Conservation (phyloP, 139 green algal species). For the Dunaliella primolecta region DNA sequence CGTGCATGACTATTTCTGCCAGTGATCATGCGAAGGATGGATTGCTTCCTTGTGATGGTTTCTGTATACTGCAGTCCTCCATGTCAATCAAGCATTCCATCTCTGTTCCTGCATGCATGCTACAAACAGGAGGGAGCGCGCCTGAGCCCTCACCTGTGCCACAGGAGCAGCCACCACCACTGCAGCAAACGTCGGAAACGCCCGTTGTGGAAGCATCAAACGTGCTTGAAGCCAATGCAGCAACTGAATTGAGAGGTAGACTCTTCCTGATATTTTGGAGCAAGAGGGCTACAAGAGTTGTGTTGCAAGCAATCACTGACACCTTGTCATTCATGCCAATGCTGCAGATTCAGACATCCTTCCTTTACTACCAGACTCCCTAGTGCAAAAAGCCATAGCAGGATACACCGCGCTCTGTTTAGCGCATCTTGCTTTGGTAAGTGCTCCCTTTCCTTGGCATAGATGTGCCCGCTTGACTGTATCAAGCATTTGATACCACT, state of each 20-base stretch:
- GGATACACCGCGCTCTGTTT: background rate
- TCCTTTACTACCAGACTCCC: background rate
- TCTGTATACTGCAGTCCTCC: background rate
- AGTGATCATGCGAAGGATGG: too few species aligned
- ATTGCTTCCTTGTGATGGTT: too few species aligned
- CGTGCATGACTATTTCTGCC: too few species aligned
- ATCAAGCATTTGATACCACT: background rate
- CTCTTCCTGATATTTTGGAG: background rate
- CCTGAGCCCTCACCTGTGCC: background rate
- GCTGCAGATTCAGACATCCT: background rate
- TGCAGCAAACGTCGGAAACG: background rate
- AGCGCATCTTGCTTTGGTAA: background rate
- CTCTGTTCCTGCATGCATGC: background rate
- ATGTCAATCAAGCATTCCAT: background rate
- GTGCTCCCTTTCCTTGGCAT: background rate
- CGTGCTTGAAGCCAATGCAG: background rate
- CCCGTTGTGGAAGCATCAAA: background rate
- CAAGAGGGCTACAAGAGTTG: background rate
- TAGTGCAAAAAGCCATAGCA: background rate
- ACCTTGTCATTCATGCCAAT: background rate
- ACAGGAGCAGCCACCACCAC: background rate
- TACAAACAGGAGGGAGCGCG: background rate
- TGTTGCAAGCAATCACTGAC: background rate
- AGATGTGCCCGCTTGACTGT: background rate
- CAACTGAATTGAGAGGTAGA: background rate